These are phyloP conservation scores for Hemerocallis citrina DNA, from an alignment of 106 monocot species.

Conservation along the genomic window DNA sequence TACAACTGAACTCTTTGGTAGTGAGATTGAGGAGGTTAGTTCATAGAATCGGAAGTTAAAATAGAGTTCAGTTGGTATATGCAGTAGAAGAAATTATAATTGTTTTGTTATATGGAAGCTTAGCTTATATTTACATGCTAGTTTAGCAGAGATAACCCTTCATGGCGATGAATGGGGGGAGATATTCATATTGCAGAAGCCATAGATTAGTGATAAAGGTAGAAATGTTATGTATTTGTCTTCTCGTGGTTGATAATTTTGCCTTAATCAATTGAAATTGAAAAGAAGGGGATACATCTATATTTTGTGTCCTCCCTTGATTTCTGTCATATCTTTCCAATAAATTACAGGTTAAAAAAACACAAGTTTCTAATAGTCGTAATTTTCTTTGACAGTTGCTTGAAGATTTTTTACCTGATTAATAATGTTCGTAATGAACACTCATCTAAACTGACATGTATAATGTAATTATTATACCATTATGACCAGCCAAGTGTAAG, in stretches of 20 bases:
- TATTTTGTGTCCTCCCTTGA: not conserved
- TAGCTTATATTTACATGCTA: not conserved
- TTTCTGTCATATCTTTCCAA: no score
- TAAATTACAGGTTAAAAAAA: no score
- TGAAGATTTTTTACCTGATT: not conserved
- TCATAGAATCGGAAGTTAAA: no score
- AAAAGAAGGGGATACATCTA: not conserved
- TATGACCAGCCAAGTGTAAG: not conserved
- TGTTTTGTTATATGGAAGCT: no score
- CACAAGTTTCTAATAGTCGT: no score
- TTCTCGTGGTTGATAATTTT: no score
- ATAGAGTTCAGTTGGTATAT: no score
- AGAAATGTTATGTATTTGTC: not conserved
- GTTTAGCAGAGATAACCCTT: not conserved
- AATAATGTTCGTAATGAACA: not conserved
- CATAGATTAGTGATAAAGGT: not conserved
- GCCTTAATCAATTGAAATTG: not conserved
- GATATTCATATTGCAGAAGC: not conserved
- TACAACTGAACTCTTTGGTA: no score
- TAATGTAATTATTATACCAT: not conserved
- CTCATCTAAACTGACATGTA: not conserved
- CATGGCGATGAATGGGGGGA: not conserved
- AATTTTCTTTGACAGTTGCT: no score
- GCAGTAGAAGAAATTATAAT: no score
- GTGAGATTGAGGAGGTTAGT: no score